These are phyloP conservation scores for Trapa incisa DNA, from an alignment of 345 rosid species.

Conservation along the genomic window DNA sequence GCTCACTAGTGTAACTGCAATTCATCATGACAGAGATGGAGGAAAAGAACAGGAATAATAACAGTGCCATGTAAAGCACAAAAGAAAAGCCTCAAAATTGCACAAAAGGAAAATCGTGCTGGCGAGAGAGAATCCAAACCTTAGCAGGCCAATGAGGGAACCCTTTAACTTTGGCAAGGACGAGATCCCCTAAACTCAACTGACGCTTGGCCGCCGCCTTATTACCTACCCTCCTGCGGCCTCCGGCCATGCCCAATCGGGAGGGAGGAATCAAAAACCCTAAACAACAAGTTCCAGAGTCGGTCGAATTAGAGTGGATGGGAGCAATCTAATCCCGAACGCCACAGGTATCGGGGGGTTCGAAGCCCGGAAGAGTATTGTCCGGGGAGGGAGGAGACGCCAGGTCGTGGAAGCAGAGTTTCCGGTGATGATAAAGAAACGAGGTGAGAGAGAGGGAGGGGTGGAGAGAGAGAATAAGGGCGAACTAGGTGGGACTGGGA, in stretches of 20 bases:
- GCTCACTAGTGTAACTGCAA: neutral
- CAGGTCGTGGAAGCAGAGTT: slow-evolving; percentile 9
- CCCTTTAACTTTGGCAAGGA: slow-evolving; percentile 95
- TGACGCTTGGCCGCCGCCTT: slow-evolving; percentile 41
- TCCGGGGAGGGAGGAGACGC: neutral
- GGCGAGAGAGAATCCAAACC: slow-evolving; percentile 24
- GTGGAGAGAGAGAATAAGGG: slow-evolving; percentile 1
- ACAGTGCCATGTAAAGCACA: neutral
- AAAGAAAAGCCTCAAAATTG: neutral
- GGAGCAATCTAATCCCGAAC: neutral
- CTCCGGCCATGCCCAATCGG: slow-evolving; percentile 34
- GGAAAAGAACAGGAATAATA: neutral
- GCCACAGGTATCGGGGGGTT: neutral
- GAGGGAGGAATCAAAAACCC: slow-evolving; percentile 5
- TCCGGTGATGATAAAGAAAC: neutral
- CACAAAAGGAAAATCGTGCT: neutral
- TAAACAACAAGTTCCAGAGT: neutral
- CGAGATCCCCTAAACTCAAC: slow-evolving; percentile 87
- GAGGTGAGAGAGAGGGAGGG: neutral
- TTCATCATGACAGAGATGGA: neutral
- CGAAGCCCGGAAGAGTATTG: neutral
- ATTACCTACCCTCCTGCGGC: slow-evolving; percentile 66
- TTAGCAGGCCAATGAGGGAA: slow-evolving; percentile 96
- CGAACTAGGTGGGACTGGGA: neutral
- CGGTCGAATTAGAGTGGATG: neutral